Conservation (phyloP, 2,329 filamentous ascomycete genomes). For the Pseudofabraea citricarpa region DNA sequence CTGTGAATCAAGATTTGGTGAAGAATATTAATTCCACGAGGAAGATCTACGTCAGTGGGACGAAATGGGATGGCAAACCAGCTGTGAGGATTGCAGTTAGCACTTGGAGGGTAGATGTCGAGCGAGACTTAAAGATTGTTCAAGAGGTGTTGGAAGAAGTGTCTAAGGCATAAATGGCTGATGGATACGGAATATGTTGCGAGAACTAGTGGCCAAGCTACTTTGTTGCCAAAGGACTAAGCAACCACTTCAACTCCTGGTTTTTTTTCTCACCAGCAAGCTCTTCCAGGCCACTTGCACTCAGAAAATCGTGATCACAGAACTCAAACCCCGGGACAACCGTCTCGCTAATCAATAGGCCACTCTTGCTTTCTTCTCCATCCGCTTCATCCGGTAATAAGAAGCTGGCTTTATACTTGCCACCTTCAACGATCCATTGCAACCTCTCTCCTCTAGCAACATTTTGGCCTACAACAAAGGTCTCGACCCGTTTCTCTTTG, state of each 20-base stretch:
- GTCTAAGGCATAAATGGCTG: no score
- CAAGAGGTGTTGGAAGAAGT: conserved; percentile 48
- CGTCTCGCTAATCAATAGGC: conserved; percentile 62
- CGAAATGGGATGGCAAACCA: conserved; percentile 66
- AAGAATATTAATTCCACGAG: conserved; percentile 67
- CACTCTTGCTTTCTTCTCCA: conserved; percentile 33
- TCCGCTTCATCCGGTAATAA: conserved; percentile 42
- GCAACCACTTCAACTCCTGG: conserved; percentile 41
- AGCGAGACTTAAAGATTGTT: conserved; percentile 63
- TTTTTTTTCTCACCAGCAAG: conserved; percentile 47
- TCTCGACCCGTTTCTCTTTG: conserved; percentile 48
- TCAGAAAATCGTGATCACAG: conserved; percentile 63
- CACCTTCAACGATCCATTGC: conserved; percentile 67
- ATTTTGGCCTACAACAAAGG: conserved; percentile 57
- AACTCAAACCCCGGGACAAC: conserved; percentile 66
- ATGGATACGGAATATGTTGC: no score
- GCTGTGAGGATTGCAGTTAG: conserved; percentile 82
- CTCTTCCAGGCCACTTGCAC: conserved; percentile 40
- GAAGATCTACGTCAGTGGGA: conserved; percentile 79
- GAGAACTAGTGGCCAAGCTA: no score
- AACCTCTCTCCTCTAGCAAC: conserved; percentile 53
- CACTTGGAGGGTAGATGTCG: conserved; percentile 73
- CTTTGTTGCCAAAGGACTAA: conserved; percentile 27
- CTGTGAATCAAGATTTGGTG: conserved; percentile 62
- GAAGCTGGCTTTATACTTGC: conserved; percentile 61